These are phyloP conservation scores for Conticribra guillardii DNA, from an alignment of 108 stramenopile genomes.

Conservation along the genomic window DNA sequence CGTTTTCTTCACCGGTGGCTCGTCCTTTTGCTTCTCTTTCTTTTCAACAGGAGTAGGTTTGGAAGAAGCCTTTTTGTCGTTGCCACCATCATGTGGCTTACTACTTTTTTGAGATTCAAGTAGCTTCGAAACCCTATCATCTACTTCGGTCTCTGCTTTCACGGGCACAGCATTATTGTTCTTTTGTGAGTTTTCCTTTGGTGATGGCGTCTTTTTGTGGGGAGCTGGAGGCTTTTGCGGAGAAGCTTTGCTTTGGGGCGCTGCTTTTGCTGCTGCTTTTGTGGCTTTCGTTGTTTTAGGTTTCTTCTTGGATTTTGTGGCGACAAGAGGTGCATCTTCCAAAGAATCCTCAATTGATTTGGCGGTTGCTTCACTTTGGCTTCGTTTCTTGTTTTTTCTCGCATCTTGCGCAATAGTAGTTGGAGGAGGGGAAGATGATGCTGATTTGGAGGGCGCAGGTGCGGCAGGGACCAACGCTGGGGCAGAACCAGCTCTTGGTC, in stretches of 20 bases:
- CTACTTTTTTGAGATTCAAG: too few relatives aligned
- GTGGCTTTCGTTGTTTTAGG: too few relatives aligned
- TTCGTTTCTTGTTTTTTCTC: slow-evolving; percentile 2
- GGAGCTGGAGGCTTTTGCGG: too few relatives aligned
- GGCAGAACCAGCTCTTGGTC: too few relatives aligned
- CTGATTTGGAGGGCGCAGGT: background rate
- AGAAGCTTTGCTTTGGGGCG: too few relatives aligned
- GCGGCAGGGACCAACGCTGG: background rate
- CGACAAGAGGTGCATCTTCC: background rate
- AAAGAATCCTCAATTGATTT: background rate
- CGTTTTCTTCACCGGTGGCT: background rate
- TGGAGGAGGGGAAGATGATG: background rate
- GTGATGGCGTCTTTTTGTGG: too few relatives aligned
- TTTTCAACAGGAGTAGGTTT: background rate
- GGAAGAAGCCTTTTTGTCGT: background rate
- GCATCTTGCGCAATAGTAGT: background rate
- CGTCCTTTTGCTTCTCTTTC: background rate
- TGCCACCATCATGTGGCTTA: background rate
- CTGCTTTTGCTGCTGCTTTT: too few relatives aligned
- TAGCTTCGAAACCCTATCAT: too few relatives aligned
- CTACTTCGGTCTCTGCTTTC: too few relatives aligned
- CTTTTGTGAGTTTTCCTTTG: too few relatives aligned
- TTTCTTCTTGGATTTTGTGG: background rate
- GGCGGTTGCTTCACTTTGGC: background rate
- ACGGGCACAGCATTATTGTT: too few relatives aligned